Evolutionary conservation across 495 filamentous ascomycete species (phyloP).

Genomic region (Thermothielavioides terrestris): DNA sequence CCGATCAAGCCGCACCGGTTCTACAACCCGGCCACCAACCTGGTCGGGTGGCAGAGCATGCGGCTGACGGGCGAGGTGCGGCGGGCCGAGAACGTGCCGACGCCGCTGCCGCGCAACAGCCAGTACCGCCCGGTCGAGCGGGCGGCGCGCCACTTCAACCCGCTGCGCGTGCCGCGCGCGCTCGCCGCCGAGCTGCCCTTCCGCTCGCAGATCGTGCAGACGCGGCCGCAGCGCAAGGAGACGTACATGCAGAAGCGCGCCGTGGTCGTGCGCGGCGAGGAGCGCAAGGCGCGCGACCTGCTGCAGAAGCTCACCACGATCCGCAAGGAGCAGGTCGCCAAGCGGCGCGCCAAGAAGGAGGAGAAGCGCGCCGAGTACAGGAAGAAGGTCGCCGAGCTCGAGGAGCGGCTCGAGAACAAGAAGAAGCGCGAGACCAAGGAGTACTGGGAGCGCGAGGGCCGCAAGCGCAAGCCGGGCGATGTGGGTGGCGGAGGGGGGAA

Average conservation of each 20-base stretch:
- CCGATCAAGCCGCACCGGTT: conserved; percentile 88
- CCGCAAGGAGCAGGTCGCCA: conserved; percentile 80
- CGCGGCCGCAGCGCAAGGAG: conserved; percentile 65
- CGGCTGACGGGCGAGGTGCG: conserved; percentile 91
- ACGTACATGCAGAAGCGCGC: conserved; percentile 94
- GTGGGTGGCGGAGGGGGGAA: conserved; percentile 61
- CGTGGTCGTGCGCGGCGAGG: conserved; percentile 68
- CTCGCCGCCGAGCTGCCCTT: conserved; percentile 82
- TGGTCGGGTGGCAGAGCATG: conserved; percentile 85
- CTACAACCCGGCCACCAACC: conserved; percentile 94
- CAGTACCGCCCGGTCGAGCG: conserved; percentile 78
- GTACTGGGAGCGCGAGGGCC: conserved; percentile 90
- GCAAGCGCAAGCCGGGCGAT: conserved; percentile 66
- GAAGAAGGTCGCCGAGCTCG: conserved; percentile 67
- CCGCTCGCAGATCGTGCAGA: conserved; percentile 81
- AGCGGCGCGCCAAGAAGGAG: conserved; percentile 74
- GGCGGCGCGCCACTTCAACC: conserved; percentile 79
- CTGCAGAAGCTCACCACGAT: conserved; percentile 91
- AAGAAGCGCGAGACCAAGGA: conserved; percentile 89
- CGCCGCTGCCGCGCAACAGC: conserved; percentile 70
- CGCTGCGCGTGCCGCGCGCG: conserved; percentile 76
- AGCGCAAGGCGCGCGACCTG: conserved; percentile 78
- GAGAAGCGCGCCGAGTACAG: conserved; percentile 68
- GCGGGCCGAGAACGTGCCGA: conserved; percentile 61
- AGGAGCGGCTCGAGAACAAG: conserved; percentile 70